Evolutionary conservation across 805 yeast species (phyloP).

Genomic region (Starmerella floris): DNA sequence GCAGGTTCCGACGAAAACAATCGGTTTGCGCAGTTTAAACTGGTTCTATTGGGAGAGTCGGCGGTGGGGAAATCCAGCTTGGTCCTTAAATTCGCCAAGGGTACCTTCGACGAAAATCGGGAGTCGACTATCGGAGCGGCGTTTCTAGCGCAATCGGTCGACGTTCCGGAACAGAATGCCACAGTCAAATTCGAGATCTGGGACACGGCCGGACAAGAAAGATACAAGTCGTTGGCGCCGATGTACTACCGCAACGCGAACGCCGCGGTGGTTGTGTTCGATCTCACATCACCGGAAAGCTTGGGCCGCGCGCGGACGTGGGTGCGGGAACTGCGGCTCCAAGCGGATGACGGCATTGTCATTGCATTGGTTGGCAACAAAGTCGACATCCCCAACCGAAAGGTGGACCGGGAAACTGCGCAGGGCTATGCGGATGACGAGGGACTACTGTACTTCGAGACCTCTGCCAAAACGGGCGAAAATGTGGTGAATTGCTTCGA

Average conservation of each 20-base stretch:
- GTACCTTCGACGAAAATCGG: conserved; percentile 57
- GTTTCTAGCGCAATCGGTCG: conserved; percentile 68
- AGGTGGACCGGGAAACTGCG: conserved; percentile 32
- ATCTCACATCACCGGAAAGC: conserved; percentile 54
- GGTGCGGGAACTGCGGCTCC: conserved; percentile 83
- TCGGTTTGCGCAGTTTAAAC: conserved; percentile 43
- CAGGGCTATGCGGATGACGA: conserved; percentile 43
- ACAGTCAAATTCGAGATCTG: conserved; percentile 39
- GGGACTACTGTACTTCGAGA: conserved; percentile 38
- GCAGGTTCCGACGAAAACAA: background rate
- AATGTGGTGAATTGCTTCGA: conserved; percentile 41
- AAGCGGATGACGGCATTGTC: conserved; percentile 58
- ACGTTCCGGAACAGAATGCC: conserved; percentile 31
- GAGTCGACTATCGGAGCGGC: conserved; percentile 99
- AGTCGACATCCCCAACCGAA: conserved; percentile 39
- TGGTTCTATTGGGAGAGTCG: conserved; percentile 64
- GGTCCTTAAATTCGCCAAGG: conserved; percentile 63
- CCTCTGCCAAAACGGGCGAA: conserved; percentile 61
- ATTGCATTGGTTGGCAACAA: conserved; percentile 86
- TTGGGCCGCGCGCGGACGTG: conserved; percentile 71
- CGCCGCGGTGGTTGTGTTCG: conserved; percentile 80
- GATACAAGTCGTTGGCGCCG: conserved; percentile 71
- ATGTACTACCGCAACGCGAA: conserved; percentile 73
- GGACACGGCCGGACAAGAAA: conserved; percentile 97
- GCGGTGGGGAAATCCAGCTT: conserved; percentile 75